These are phyloP conservation scores for Durio zibethinus DNA, from an alignment of 345 rosid genomes.

Conservation along the genomic window DNA sequence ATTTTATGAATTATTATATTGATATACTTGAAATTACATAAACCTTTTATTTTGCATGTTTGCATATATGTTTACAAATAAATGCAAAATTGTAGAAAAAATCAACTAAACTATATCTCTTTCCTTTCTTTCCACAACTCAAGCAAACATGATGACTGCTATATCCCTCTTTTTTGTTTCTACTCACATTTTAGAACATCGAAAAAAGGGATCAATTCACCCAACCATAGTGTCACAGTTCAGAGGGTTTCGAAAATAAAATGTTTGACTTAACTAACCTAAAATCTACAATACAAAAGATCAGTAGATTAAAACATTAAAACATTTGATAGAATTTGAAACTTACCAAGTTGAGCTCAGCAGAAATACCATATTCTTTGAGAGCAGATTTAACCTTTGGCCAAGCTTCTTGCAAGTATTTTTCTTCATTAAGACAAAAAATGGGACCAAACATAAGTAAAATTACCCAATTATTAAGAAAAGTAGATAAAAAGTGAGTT, in stretches of 20 bases:
- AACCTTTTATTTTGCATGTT: not conserved
- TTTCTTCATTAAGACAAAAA: slow-evolving; percentile 36
- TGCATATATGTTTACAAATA: not conserved
- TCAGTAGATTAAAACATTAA: not conserved
- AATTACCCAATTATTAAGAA: not conserved
- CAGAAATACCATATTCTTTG: slow-evolving; percentile 57
- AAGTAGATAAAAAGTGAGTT: not conserved
- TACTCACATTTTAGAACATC: not conserved
- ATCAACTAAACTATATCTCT: not conserved
- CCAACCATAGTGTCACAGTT: not conserved
- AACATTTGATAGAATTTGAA: not conserved
- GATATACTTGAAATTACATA: not conserved
- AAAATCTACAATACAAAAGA: not conserved
- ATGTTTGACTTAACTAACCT: not conserved
- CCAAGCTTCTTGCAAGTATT: slow-evolving; percentile 86
- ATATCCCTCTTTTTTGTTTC: not conserved
- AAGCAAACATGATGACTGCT: not conserved
- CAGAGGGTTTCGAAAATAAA: not conserved
- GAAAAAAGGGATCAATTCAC: not conserved
- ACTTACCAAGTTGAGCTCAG: slow-evolving; percentile 72
- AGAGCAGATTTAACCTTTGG: slow-evolving; percentile 74
- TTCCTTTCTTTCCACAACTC: not conserved
- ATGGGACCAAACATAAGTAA: not conserved
- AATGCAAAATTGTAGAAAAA: not conserved
- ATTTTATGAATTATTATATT: not conserved